Base-by-base conservation (phyloP, 768 basidiomycete genomes). In the Punctularia strigosozonata region DNA sequence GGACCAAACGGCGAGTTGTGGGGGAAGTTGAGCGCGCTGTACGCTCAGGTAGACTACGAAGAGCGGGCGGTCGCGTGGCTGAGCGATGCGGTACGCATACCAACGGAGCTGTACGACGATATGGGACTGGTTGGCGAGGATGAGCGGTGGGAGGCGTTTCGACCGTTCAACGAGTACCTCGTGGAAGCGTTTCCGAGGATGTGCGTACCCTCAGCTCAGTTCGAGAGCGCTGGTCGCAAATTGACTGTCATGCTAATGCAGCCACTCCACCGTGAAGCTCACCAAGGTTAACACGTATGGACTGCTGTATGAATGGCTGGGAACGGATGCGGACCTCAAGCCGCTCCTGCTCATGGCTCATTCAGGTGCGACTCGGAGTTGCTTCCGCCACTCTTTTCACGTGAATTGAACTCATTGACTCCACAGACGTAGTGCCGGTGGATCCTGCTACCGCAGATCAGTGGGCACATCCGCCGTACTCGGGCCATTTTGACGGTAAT, bases 391-490 rank as follows among this genome's bases (percentile, higher is more conserved):
- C 15, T 14, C 7, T 24, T 13, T 8, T 33, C 4, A 10, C 28
- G 5, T 21, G 6, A 25, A 5, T 4, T 15, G 20, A 25, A n/a
- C 18, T 26, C 20, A 28, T 36, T 33, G 14, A 15, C 20, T n/a
- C 15, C 28, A 12, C 25, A 77, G 80, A 83, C 46, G 78, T 80
- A 4, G 80, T 83, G 4, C 80, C 79, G 4, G 80, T 80, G 5
- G 64, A 74, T 19, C 65, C 68, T 3, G 57, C 60, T 4, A 78
- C 78, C 0, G 56, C 69, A 15, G 63, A 65, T 42, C 54, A 68
- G 41, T 83, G 80, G 80, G 64, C 52, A 4, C 47, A 75, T 39
- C 74, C 77, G 3, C 75, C 79, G 2, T 82, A 73, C 50, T 76
- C 74, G 19, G 80, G 80, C 0, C 50, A 66, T 40, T 77, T 63